Base-by-base conservation (phyloP, 1,139 yeast species). In the Blastobotrys ciferrii region DNA sequence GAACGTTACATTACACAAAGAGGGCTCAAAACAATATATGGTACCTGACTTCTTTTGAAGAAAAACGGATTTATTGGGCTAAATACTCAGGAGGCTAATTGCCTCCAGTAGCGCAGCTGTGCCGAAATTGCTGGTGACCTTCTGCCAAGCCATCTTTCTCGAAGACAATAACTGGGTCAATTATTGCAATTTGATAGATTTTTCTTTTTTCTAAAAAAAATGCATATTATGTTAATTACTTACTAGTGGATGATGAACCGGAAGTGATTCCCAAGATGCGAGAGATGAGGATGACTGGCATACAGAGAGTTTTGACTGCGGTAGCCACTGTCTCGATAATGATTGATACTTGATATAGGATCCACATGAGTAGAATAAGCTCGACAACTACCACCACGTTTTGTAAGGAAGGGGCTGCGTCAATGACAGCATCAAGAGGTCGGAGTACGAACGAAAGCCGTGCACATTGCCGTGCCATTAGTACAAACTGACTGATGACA, bases 261-360 rank as follows among this genome's bases (percentile, higher is more conserved):
- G 40, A 36, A 7, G 40, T 36, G 30, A 54, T 45, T 28, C 61
- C 61, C 11, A 58, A 35, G n/a, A 60, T 32, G 18, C 62, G 58
- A 31, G 62, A 61, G 18, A 64, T 46, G 18, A 64, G 39, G 30
- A 64, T 61, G 14, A 63, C 61, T n/a, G 68, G 68, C 59, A 61
- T 54, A 48, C 67, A 63, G 7, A 62, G 40, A 0, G 64, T 53
- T 36, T 57, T 58, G 35, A 64, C 57, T n/a, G 60, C 62, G 9
- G 61, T 55, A 6, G 67, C 58, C 38, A 64, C 42, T 2, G 62
- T 58, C 46, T 62, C 64, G 30, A 67, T 46, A 23, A 65, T 46
- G 13, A 65, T 61, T 1, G 69, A 64, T 7, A 64, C 53, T 32
- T 58, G 62, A 56, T 66, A 63, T 40, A 61, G 45, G 13, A 63